These are phyloP conservation scores for Hyaloscypha variabilis DNA, from an alignment of 495 filamentous ascomycete genomes.

Conservation along the genomic window DNA sequence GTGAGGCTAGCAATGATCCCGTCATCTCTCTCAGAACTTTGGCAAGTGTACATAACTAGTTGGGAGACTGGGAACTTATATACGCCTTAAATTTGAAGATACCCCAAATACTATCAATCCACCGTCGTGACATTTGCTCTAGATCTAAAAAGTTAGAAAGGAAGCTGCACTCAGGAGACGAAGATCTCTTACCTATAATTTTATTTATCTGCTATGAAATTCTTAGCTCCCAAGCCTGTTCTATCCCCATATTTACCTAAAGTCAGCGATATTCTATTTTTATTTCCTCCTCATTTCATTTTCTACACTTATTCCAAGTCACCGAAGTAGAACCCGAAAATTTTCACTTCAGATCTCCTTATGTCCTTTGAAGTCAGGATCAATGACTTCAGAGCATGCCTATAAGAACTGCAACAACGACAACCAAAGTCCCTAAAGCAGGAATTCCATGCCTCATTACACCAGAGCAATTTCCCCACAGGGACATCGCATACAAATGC, in stretches of 20 bases:
- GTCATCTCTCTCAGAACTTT: neutral
- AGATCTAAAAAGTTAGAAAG: neutral
- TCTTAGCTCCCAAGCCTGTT: too few species aligned
- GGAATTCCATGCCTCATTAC: neutral
- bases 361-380: too few species aligned
- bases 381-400: neutral
- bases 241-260: too few species aligned
- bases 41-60: neutral
- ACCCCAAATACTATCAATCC: neutral
- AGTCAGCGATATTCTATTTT: too few species aligned
- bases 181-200: neutral
- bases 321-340: too few species aligned
- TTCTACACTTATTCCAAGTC: too few species aligned
- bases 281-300: too few species aligned
- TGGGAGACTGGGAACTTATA: neutral
- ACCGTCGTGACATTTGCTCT: neutral
- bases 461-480: neutral
- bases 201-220: neutral
- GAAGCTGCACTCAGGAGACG: neutral
- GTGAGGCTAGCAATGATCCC: neutral
- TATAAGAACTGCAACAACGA: neutral
- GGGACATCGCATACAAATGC: neutral
- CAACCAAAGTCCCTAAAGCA: neutral
- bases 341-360: too few species aligned
- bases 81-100: neutral